These are phyloP conservation scores for Rhodocollybia butyracea DNA, from an alignment of 768 basidiomycete species.

Conservation along the genomic window DNA sequence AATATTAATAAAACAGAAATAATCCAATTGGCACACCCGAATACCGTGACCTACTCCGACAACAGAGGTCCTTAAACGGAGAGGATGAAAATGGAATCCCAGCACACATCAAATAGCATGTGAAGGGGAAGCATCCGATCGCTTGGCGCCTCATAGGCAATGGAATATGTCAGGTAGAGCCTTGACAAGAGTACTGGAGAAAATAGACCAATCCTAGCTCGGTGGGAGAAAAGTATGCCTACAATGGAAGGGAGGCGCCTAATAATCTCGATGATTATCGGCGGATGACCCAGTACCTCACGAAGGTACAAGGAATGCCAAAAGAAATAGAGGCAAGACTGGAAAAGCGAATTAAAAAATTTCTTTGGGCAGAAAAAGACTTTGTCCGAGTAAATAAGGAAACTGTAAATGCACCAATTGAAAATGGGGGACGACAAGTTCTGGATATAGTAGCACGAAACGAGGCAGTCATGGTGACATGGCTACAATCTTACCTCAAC, in stretches of 20 bases:
- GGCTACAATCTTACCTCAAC: too few species aligned
- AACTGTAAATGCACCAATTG: too few species aligned
- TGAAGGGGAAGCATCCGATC: slow-evolving; percentile 15
- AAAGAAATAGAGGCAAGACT: too few species aligned
- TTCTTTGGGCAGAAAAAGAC: too few species aligned
- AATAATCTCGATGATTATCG: too few species aligned
- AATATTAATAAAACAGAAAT: slow-evolving; percentile 22
- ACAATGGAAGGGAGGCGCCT: slow-evolving; percentile 17
- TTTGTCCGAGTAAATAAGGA: too few species aligned
- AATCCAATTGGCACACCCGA: slow-evolving; percentile 14
- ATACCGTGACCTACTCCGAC: background rate
- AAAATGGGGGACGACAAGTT: too few species aligned
- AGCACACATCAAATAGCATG: slow-evolving; percentile 8
- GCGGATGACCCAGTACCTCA: too few species aligned
- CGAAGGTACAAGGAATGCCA: too few species aligned
- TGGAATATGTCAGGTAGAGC: background rate
- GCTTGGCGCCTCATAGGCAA: slow-evolving; percentile 23
- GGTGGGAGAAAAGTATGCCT: slow-evolving; percentile 13
- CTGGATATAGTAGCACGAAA: too few species aligned
- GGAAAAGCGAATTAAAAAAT: too few species aligned
- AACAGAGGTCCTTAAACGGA: background rate
- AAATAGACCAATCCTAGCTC: slow-evolving; percentile 11
- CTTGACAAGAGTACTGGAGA: slow-evolving; percentile 18
- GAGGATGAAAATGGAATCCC: background rate
- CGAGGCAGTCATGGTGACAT: too few species aligned